Conservation (phyloP, 2,329 filamentous ascomycete genomes). For the Bretziella fagacearum region DNA sequence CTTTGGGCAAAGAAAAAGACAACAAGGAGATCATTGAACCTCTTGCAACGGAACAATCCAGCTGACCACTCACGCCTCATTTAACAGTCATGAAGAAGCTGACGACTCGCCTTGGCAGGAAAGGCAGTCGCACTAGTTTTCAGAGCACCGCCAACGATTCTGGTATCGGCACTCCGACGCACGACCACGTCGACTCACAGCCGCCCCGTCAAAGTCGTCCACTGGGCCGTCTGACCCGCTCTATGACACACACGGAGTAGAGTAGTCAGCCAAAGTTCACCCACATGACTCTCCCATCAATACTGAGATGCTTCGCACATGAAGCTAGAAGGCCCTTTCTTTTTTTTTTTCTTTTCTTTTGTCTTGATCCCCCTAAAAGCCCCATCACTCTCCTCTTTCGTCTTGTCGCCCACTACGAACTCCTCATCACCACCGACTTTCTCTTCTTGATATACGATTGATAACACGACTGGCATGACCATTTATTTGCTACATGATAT, state of each 20-base stretch:
- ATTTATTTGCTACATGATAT: constrained; percentile 11
- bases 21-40: neutral
- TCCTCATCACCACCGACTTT: neutral
- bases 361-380: neutral
- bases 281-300: neutral
- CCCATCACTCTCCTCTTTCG: neutral
- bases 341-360: constrained; percentile 3
- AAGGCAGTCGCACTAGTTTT: constrained; percentile 8
- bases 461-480: constrained; percentile 14
- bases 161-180: constrained; percentile 12
- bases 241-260: constrained; percentile 2
- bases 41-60: neutral
- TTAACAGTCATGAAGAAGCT: constrained; percentile 15
- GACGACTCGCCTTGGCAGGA: constrained; percentile 6
- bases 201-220: constrained; percentile 6
- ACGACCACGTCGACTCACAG: constrained; percentile 7
- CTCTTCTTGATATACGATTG: constrained; percentile 9
- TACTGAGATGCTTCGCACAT: neutral
- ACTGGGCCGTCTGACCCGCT: constrained; percentile 6
- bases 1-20: no score
- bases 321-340: neutral
- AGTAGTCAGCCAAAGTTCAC: neutral
- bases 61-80: neutral
- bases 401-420: no score
- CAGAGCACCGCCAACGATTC: constrained; percentile 13